Conservation (phyloP, 1,284 basidiomycete genomes). For the Ustilago loliicola region DNA sequence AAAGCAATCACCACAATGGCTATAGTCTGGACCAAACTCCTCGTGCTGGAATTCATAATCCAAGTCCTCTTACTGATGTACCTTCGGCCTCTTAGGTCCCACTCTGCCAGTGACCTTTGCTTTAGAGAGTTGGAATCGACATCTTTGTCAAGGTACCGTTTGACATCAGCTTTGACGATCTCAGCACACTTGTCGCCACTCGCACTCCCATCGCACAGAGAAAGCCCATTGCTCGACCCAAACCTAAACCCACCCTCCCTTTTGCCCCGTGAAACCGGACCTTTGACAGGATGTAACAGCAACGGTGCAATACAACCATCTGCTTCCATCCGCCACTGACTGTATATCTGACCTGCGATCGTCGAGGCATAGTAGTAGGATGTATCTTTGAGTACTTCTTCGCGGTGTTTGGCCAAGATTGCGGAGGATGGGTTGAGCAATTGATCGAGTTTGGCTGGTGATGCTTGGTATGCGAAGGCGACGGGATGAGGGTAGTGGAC, state of each 20-base stretch:
- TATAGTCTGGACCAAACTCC: slow-evolving; percentile 3
- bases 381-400: slow-evolving; percentile 22
- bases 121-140: not conserved
- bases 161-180: not conserved
- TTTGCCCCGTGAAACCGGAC: not conserved
- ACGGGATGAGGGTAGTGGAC: slow-evolving; percentile 33
- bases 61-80: slow-evolving; percentile 15
- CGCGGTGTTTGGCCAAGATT: slow-evolving; percentile 17
- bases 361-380: slow-evolving; percentile 27
- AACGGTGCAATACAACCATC: slow-evolving; percentile 21
- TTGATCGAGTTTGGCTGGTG: slow-evolving; percentile 12
- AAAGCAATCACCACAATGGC: not conserved
- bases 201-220: not conserved
- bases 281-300: slow-evolving; percentile 30
- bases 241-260: not conserved
- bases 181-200: not conserved
- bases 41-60: slow-evolving; percentile 32
- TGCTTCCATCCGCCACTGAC: slow-evolving; percentile 7
- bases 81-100: slow-evolving; percentile 13
- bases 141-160: not conserved
- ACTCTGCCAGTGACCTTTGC: slow-evolving; percentile 8
- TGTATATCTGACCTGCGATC: slow-evolving; percentile 15
- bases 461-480: slow-evolving; percentile 25
- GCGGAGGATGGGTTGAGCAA: slow-evolving; percentile 22
- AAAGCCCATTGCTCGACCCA: not conserved